Base-by-base conservation (phyloP, 257 asterid genomes). In the Nicotiana otophora region DNA sequence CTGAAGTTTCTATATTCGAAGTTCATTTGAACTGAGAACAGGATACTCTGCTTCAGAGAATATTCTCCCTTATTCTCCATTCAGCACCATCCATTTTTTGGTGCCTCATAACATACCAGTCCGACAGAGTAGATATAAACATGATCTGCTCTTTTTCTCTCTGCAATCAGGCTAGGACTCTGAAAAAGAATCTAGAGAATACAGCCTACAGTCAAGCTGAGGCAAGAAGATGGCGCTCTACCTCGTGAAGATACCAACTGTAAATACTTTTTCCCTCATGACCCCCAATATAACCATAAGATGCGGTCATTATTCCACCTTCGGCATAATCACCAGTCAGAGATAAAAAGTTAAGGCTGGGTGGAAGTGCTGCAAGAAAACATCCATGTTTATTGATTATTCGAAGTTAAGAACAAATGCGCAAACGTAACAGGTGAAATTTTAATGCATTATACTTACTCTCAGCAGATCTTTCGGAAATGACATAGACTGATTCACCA, bases 281-380 rank as follows among this genome's bases (percentile, higher is more conserved):
- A 78, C 99, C 99, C 60, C 99, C 99, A 20, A 96, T 89, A 84
- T 94, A 96, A 76, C 98, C 98, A 87, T 94, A 94, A 58, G 99
- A 94, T 64, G 99, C 98, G 19, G 98, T 93, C 91, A 96, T 80
- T 33, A 93, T 87, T 88, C 92, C 96, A 82, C 95, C 97, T 90
- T 96, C 99, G 1, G 88, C 82, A 85, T 89, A 90, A 85, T 96
- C 98, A 70, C 99, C 99, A 36, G 95, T 96, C 80, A 96, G 86
- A 64, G 98, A 91, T 91, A 96, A 88, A 83, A 96, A 96, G 84
- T 94, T 96, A 48, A 96, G 92, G 86, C 93, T 96, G 61, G 98
- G 98, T 19, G 98, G 98, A 82, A 93, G 97, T 85, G 95, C 99
- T 96, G 97, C 89, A 88, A 86, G 70, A 67, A 57, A 85, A 83